Evolutionary conservation across 768 basidiomycete genomes (phyloP).

Genomic region (Termitomyces sp.): DNA sequence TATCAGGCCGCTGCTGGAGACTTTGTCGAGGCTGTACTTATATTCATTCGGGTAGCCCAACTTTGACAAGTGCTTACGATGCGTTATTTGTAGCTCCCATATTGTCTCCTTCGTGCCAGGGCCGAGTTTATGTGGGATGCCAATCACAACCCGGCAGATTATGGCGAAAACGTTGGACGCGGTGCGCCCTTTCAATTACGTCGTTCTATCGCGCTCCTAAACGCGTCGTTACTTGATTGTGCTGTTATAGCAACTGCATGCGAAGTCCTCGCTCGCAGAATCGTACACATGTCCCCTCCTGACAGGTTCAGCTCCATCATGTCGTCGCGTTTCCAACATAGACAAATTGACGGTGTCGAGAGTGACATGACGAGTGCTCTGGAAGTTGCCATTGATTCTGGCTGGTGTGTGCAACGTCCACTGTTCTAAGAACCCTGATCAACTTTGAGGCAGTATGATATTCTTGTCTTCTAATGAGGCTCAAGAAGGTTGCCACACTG

Average conservation of each 20-base stretch:
- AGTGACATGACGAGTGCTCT: conserved; percentile 76
- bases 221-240: conserved; percentile 1
- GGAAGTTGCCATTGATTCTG: conserved; percentile 89
- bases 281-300: conserved; percentile 64
- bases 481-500: conserved; percentile 57
- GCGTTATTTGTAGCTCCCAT: conserved; percentile 59
- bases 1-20: conserved; percentile 84
- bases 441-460: conserved; percentile 49
- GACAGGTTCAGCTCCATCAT: conserved; percentile 70
- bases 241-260: conserved; percentile 62
- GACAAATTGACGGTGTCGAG: conserved; percentile 69
- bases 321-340: conserved; percentile 72
- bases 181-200: conserved; percentile 41
- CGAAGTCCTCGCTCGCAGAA: conserved; percentile 77
- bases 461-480: conserved; percentile 86
- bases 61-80: neutral
- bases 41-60: conserved; percentile 18
- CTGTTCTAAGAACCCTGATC: neutral
- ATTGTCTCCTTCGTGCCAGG: conserved; percentile 72
- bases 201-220: neutral
- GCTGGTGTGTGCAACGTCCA: conserved; percentile 51
- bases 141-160: conserved; percentile 77
- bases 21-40: conserved; percentile 81
- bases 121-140: conserved; percentile 83
- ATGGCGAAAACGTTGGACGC: conserved; percentile 79